A percentile compares a stretch with the other conserved stretches of the same genome.
Evolutionary conservation across 441 rosid species (phyloP).

Genomic region (Mallotus japonicus): DNA sequence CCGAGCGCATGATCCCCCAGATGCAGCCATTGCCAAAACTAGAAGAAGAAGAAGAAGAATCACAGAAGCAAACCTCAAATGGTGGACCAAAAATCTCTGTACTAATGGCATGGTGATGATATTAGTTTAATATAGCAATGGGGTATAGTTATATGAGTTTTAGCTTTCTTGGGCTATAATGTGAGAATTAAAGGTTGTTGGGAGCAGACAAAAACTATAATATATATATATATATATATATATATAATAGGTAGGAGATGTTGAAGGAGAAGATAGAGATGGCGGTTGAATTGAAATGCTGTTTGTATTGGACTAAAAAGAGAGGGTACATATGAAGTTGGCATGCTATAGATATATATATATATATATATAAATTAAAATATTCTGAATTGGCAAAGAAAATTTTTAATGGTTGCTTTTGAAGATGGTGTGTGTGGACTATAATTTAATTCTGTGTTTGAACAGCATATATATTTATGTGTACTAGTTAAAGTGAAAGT

Average conservation of each 20-base stretch:
- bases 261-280: constrained; percentile 5
- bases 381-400: background rate
- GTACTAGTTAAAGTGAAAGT: constrained; percentile 10
- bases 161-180: background rate
- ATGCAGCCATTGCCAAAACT: constrained; percentile 11
- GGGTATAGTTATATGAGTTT: no score
- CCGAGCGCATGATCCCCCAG: constrained; percentile 21
- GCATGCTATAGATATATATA: background rate
- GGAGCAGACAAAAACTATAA: no score
- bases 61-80: background rate
- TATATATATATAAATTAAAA: no score
- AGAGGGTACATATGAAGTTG: no score
- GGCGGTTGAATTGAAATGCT: constrained; percentile 26
- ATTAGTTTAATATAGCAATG: no score
- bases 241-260: background rate
- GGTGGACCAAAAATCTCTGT: background rate
- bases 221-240: no score
- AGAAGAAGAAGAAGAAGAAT: constrained; percentile 6
- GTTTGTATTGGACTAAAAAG: constrained; percentile 21
- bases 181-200: background rate
- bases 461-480: background rate
- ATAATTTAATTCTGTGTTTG: constrained; percentile 1
- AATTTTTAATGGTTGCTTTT: background rate
- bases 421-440: background rate
- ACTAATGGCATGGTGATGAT: no score